Evolutionary conservation across 148 eudicot species (phyloP), one percentile per base, ranked within the genome.

Genomic region (Spergularia bocconei): DNA sequence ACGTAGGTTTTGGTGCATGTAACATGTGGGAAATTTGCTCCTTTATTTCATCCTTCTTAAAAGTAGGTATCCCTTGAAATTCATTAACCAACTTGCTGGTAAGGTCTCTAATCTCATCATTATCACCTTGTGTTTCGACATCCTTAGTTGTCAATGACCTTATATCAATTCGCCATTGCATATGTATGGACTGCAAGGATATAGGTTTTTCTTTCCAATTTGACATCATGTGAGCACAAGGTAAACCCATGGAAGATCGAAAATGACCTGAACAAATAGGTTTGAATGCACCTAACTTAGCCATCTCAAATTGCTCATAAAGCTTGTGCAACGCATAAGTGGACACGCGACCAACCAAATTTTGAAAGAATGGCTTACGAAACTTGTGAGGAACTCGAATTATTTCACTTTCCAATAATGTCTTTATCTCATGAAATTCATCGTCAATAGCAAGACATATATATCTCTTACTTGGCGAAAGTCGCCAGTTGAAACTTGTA

Each of bases 391-490:
- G 38, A 36, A 38, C 63, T 36, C 63, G 20, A 53, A 75, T 36
- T 59, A 6, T 63, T 54, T 75, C 71, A 54, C 48, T 19, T 47
- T 39, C 66, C 4, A 66, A 5, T 10, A 4, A 64, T 20, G 72
- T 75, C 11, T 75, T 75, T 11, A 66, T 75, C 64, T 75, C 78
- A 5, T 75, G 64, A 53, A 65, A 75, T 14, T 75, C 63, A 41
- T 75, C 67, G 13, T 75, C 72, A 55, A 75, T 57, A 13, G 78
- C 72, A 67, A 75, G 72, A 15, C 65, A 75, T 21, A 75, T 67
- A 56, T 67, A 15, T 44, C n/a, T 23, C 38, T 67, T 19, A 67
- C 72, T 14, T 56, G 41, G 11, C 61, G 57, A 57, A 75, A 38
- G 14, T 75, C 23, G 17, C 78, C 52, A 13, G 21, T 75, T 14